Conservation (phyloP, 192 early-diverging fungal species). For the Jimgerdemannia lactiflua region DNA sequence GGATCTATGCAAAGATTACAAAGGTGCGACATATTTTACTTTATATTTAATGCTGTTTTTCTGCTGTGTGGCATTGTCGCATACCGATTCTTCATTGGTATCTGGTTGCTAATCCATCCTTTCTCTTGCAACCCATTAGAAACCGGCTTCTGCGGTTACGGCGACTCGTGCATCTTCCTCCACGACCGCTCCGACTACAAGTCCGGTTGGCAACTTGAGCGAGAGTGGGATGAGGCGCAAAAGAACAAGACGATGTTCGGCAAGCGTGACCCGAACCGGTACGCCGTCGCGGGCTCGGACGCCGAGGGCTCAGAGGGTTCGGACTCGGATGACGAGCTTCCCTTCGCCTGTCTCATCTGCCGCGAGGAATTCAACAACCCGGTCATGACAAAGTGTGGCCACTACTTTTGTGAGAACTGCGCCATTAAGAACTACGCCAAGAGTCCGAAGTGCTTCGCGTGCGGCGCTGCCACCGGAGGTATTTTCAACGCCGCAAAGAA, state of each 20-base stretch:
- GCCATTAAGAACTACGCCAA: slow-evolving; percentile 83
- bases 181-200: slow-evolving; percentile 98
- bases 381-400: slow-evolving; percentile 91
- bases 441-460: slow-evolving; percentile 88
- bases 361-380: slow-evolving; percentile 84
- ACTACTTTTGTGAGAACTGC: slow-evolving; percentile 97
- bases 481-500: slow-evolving; percentile 82
- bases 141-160: slow-evolving; percentile 95
- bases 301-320: slow-evolving; percentile 24
- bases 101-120: neutral
- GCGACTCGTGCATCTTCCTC: slow-evolving; percentile 97
- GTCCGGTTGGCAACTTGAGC: slow-evolving; percentile 95
- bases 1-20: slow-evolving; percentile 99
- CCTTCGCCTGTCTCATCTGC: slow-evolving; percentile 96
- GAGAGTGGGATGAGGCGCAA: slow-evolving; percentile 93
- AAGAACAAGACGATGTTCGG: slow-evolving; percentile 46
- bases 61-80: neutral
- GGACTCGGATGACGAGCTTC: slow-evolving; percentile 73
- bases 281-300: slow-evolving; percentile 40
- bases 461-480: slow-evolving; percentile 79
- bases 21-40: slow-evolving; percentile 41
- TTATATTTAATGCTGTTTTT: neutral
- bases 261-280: slow-evolving; percentile 48
- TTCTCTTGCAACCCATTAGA: slow-evolving; percentile 31
- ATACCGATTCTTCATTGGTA: neutral